Evolutionary conservation across 1,139 yeast species (phyloP).

Genomic region (Protomyces pachydermus): DNA sequence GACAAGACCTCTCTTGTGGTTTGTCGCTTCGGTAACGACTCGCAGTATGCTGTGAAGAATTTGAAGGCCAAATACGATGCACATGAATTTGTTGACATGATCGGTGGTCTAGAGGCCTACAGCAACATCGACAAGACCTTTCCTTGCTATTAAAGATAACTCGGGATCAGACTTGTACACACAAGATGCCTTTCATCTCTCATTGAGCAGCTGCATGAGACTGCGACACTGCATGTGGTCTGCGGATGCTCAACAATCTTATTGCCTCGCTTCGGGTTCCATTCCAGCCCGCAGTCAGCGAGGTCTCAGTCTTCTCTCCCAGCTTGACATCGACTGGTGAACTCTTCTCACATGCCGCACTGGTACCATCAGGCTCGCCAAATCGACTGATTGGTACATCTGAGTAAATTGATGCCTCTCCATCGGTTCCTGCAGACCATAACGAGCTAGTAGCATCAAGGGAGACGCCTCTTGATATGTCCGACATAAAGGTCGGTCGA

Average conservation of each 20-base stretch:
- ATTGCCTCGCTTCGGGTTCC: not conserved
- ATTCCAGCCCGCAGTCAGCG: too few species aligned
- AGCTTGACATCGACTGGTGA: too few species aligned
- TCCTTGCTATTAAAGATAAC: constrained; percentile 54
- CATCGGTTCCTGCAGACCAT: not conserved
- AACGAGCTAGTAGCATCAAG: not conserved
- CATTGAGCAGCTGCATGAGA: too few species aligned
- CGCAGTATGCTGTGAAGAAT: constrained; percentile 65
- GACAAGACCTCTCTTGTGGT: constrained; percentile 45
- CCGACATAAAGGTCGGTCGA: not conserved
- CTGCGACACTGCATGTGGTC: not conserved
- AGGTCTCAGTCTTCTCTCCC: too few species aligned
- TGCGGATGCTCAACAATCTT: not conserved
- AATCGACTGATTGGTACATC: not conserved
- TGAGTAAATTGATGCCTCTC: not conserved
- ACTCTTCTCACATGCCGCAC: not conserved
- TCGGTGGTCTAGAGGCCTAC: constrained; percentile 77
- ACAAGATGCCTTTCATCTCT: too few species aligned
- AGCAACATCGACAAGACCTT: constrained; percentile 56
- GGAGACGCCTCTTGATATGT: not conserved
- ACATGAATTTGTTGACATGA: constrained; percentile 54
- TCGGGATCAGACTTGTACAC: not conserved
- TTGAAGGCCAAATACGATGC: constrained; percentile 51
- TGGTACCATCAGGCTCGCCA: not conserved
- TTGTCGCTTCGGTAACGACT: constrained; percentile 89